phyloP scores from a whole-genome alignment of 2,329 filamentous ascomycete species.

The Trichoderma pleuroti region DNA sequence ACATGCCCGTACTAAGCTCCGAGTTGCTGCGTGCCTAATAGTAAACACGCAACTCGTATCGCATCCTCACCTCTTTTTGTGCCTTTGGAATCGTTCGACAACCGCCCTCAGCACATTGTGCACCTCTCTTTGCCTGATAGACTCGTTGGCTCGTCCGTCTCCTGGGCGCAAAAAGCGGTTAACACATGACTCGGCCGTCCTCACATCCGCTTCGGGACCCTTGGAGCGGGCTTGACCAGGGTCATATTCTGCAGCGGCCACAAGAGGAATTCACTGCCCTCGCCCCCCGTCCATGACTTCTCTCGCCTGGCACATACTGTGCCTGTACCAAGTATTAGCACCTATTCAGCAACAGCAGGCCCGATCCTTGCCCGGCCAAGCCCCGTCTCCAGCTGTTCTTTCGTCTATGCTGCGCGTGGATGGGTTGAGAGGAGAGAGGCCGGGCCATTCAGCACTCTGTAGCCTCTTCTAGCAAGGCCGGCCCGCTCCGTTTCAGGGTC shows the following conservation, averaged over 20 bases:
- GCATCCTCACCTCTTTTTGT: background rate
- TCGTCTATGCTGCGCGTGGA: constrained; percentile 3
- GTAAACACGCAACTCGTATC: background rate
- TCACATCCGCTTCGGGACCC: constrained; percentile 7
- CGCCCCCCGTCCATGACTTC: constrained; percentile 5
- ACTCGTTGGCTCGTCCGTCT: background rate
- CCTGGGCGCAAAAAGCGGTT: constrained; percentile 15
- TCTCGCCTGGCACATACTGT: background rate
- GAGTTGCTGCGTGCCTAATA: background rate
- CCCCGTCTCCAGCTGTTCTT: background rate
- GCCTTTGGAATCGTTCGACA: background rate
- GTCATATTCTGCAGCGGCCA: background rate
- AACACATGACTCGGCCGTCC: constrained; percentile 13
- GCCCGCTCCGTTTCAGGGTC: constrained; percentile 11
- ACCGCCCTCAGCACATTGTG: background rate
- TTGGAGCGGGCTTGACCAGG: constrained; percentile 12
- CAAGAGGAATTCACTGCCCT: constrained; percentile 1
- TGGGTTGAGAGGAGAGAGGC: constrained; percentile 1
- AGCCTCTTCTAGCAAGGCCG: constrained; percentile 7
- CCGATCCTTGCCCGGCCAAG: background rate
- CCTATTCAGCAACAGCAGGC: background rate
- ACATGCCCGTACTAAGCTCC: background rate
- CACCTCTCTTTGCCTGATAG: background rate
- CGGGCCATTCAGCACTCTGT: background rate
- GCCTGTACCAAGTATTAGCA: no score